These are phyloP conservation scores for Colletotrichum sojae DNA, from an alignment of 2,329 filamentous ascomycete species.

Conservation along the genomic window DNA sequence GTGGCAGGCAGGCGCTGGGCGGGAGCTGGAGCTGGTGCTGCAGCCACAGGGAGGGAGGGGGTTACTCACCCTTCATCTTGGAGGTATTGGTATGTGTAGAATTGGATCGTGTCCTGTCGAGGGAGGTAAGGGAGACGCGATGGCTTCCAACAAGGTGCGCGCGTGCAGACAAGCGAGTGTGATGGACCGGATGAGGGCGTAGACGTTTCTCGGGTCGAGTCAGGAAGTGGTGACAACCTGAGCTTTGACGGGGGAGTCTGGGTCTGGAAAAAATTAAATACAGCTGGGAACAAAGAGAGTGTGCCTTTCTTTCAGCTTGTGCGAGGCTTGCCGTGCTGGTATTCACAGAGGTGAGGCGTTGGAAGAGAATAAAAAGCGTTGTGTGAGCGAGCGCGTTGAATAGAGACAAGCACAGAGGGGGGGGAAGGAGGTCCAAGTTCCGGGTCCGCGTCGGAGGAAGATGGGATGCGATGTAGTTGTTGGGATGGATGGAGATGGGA, in stretches of 20 bases:
- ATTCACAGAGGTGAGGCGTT: slow-evolving; percentile 1
- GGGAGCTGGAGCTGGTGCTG: no score
- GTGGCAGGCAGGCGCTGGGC: no score
- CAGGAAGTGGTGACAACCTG: neutral
- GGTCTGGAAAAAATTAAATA: slow-evolving; percentile 16
- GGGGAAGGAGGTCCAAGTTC: slow-evolving; percentile 4
- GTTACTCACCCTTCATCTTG: slow-evolving; percentile 40
- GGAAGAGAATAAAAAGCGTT: slow-evolving; percentile 13
- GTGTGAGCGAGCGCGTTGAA: slow-evolving; percentile 37
- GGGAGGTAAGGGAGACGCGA: slow-evolving; percentile 12
- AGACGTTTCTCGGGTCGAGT: slow-evolving; percentile 9
- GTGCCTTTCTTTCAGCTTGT: slow-evolving; percentile 17
- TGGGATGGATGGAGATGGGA: slow-evolving; percentile 6
- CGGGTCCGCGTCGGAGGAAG: neutral
- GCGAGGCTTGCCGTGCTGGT: neutral
- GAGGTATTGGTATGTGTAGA: slow-evolving; percentile 17
- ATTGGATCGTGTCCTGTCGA: neutral
- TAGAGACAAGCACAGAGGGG: slow-evolving; percentile 16
- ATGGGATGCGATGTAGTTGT: slow-evolving; percentile 1
- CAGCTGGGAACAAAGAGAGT: slow-evolving; percentile 18
- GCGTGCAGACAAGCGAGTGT: slow-evolving; percentile 35
- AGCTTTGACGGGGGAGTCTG: neutral
- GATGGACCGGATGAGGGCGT: slow-evolving; percentile 21
- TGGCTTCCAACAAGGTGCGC: slow-evolving; percentile 28
- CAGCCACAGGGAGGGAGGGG: neutral